A percentile compares a stretch with the other conserved stretches of the same genome.
Evolutionary conservation across 2,329 filamentous ascomycete genomes (phyloP).

Genomic region (Ophiocordyceps camponoti-floridani): DNA sequence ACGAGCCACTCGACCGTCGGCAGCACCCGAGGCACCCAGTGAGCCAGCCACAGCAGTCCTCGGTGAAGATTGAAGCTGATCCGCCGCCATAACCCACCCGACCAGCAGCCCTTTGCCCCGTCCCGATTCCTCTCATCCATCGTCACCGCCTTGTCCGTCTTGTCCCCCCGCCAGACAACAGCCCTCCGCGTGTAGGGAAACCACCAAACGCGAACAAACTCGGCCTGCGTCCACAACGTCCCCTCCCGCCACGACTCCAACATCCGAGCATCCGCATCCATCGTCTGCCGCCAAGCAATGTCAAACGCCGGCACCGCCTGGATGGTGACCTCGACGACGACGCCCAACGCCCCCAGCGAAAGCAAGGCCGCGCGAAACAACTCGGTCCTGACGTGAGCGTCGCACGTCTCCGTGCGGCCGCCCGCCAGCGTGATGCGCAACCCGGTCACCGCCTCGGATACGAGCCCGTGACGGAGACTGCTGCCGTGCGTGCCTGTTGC

Average conservation of each 20-base stretch:
- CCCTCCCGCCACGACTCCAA: slow-evolving; percentile 50
- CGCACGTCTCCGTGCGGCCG: slow-evolving; percentile 56
- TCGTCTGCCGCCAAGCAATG: slow-evolving; percentile 71
- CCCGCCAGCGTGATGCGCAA: slow-evolving; percentile 71
- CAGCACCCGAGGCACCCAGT: slow-evolving; percentile 60
- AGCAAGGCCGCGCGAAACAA: slow-evolving; percentile 80
- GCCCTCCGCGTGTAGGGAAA: slow-evolving; percentile 79
- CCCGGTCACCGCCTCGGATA: slow-evolving; percentile 60
- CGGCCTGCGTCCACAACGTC: slow-evolving; percentile 63
- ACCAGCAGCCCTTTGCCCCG: slow-evolving; percentile 25
- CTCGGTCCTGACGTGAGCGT: slow-evolving; percentile 45
- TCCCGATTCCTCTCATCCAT: background rate
- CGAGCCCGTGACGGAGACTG: slow-evolving; percentile 63
- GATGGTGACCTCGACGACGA: slow-evolving; percentile 80
- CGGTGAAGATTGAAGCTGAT: slow-evolving; percentile 79
- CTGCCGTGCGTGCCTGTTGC: slow-evolving; percentile 88
- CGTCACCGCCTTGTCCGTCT: slow-evolving; percentile 24
- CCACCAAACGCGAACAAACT: slow-evolving; percentile 96
- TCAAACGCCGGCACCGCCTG: slow-evolving; percentile 64
- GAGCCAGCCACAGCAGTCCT: slow-evolving; percentile 65
- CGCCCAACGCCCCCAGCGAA: slow-evolving; percentile 75
- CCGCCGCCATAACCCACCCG: slow-evolving; percentile 12
- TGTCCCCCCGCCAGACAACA: slow-evolving; percentile 78
- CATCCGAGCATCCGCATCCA: slow-evolving; percentile 52
- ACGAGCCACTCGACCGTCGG: slow-evolving; percentile 93